phyloP scores from a whole-genome alignment of 2,329 filamentous ascomycete species.

The Xylaria sp. region DNA sequence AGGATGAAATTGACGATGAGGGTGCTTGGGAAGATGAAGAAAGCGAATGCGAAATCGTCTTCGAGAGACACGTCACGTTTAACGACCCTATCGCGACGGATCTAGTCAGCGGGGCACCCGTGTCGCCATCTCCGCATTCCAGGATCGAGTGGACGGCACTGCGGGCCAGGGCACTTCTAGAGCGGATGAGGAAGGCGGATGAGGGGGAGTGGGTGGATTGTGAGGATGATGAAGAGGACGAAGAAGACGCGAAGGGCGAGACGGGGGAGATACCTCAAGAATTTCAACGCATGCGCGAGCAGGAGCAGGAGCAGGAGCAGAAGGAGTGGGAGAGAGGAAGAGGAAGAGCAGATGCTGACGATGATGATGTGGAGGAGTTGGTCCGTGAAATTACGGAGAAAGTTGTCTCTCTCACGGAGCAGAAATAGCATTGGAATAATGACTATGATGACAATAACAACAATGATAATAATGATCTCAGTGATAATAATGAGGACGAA shows the following conservation, averaged over 20 bases:
- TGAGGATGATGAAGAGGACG: not conserved
- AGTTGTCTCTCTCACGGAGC: not conserved
- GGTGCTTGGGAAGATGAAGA: constrained; percentile 18
- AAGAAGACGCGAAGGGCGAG: not conserved
- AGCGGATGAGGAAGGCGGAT: constrained; percentile 8
- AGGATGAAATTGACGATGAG: not conserved
- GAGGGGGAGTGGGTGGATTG: not conserved
- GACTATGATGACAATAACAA: not conserved
- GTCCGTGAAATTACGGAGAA: not conserved
- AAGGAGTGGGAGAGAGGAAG: no score
- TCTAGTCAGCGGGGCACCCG: constrained; percentile 24
- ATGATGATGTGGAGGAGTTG: not conserved
- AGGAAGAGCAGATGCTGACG: not conserved
- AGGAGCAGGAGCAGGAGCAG: no score
- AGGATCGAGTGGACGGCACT: constrained; percentile 31
- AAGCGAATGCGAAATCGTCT: constrained; percentile 31
- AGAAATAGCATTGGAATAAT: constrained; percentile 1
- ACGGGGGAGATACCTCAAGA: not conserved
- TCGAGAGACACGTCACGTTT: constrained; percentile 34
- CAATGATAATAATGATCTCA: no score
- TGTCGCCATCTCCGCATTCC: constrained; percentile 19
- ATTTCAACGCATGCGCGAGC: not conserved
- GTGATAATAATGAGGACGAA: no score
- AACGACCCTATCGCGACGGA: constrained; percentile 34
- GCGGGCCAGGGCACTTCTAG: constrained; percentile 16